These are phyloP conservation scores for Suillus alpinus DNA, from an alignment of 768 basidiomycete genomes.

Conservation along the genomic window DNA sequence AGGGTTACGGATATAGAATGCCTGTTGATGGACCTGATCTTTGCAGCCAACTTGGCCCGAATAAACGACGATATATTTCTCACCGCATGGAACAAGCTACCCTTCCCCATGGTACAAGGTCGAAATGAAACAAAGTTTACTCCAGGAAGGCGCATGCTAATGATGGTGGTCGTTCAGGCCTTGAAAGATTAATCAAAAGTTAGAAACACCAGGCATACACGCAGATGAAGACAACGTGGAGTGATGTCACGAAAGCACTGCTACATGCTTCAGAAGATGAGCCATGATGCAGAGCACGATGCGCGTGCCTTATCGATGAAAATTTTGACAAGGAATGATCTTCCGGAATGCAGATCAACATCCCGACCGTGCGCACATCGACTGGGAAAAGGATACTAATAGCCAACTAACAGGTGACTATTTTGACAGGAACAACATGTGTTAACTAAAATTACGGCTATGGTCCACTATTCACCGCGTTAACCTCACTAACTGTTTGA, in stretches of 20 bases:
- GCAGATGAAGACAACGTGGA: constrained; percentile 15
- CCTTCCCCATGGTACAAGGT: constrained; percentile 2
- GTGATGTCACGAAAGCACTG: constrained; percentile 15
- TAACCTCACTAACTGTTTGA: not conserved
- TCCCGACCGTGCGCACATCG: not conserved
- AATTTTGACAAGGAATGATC: not conserved
- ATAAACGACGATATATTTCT: not conserved
- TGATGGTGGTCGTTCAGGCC: constrained; percentile 5
- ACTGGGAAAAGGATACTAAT: not conserved
- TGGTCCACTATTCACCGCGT: not conserved
- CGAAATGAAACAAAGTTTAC: not conserved
- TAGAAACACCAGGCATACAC: constrained; percentile 8
- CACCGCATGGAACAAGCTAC: not conserved
- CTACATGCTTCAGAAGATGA: constrained; percentile 16
- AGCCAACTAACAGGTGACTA: not conserved
- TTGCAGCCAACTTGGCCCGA: not conserved
- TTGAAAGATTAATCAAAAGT: constrained; percentile 7
- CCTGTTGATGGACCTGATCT: not conserved
- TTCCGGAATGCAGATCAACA: not conserved
- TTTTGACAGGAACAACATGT: constrained; percentile 6
- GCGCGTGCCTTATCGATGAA: constrained; percentile 25
- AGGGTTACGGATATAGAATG: not conserved
- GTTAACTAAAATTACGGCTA: not conserved
- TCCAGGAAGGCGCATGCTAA: not conserved
- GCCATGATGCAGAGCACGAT: constrained; percentile 26